Percentiles rank a stretch among this genome's conserved stretches.
phyloP scores from a whole-genome alignment of 202 grass and related monocot genomes.

The Zizania palustris region DNA sequence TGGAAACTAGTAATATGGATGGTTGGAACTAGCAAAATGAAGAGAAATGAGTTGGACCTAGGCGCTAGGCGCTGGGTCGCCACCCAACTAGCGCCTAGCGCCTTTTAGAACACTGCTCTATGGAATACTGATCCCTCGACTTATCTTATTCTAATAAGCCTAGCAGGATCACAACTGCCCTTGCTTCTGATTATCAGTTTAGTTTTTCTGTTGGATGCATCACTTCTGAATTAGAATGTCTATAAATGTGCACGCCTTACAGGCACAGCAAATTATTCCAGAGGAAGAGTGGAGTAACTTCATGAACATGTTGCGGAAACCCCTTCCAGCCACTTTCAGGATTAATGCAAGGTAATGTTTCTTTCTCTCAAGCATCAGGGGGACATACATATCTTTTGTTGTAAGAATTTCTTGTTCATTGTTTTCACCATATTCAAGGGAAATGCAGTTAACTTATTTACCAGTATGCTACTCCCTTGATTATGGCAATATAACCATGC shows the following conservation, averaged over 20 bases:
- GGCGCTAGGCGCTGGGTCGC: no score
- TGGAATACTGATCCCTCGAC: background rate
- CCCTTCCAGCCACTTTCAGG: slow-evolving; percentile 86
- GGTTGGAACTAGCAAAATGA: no score
- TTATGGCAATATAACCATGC: background rate
- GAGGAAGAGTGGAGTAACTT: slow-evolving; percentile 85
- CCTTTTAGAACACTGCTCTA: no score
- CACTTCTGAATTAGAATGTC: slow-evolving; percentile 1
- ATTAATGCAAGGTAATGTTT: slow-evolving; percentile 77
- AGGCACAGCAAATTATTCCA: slow-evolving; percentile 76
- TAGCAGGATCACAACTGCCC: background rate
- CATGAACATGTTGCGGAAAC: slow-evolving; percentile 70
- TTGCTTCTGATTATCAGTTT: background rate
- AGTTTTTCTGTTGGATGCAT: background rate
- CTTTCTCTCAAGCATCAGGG: slow-evolving; percentile 3
- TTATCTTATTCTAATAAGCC: background rate
- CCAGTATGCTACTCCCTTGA: background rate
- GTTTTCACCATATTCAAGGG: background rate
- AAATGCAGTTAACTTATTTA: slow-evolving; percentile 22
- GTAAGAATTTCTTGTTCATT: background rate
- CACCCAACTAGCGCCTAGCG: no score
- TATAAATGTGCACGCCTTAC: slow-evolving; percentile 20
- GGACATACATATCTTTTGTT: slow-evolving; percentile 1
- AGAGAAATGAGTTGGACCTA: no score
- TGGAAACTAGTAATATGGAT: no score